Conservation (phyloP, 2,329 filamentous ascomycete genomes). For the Fusarium anthophilum region DNA sequence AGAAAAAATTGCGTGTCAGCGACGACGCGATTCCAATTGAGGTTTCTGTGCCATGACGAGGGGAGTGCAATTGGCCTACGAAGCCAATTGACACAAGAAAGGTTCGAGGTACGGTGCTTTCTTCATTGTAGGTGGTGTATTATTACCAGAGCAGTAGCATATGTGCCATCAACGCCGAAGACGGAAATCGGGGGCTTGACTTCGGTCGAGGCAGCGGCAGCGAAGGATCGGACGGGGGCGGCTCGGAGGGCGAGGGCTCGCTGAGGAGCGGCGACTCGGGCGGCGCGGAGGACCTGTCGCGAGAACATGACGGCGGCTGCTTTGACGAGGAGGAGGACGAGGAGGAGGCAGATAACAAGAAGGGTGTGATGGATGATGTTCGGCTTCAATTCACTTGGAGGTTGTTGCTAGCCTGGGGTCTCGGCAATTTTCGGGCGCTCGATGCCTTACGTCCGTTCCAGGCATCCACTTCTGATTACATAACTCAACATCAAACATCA, state of each 20-base stretch:
- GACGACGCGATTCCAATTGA: conserved; percentile 39
- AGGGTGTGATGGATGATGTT: conserved; percentile 31
- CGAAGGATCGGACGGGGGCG: conserved; percentile 78
- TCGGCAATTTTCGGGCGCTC: conserved; percentile 55
- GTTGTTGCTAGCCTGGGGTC: conserved; percentile 44
- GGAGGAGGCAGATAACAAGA: conserved; percentile 17
- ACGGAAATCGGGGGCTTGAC: conserved; percentile 88
- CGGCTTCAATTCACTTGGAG: conserved; percentile 45
- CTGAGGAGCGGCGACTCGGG: conserved; percentile 68
- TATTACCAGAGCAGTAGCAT: conserved; percentile 99
- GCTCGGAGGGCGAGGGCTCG: conserved; percentile 55
- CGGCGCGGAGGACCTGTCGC: conserved; percentile 67
- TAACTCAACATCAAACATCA: conserved; percentile 32
- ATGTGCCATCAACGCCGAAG: conserved; percentile 97
- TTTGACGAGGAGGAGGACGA: conserved; percentile 10
- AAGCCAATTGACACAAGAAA: conserved; percentile 33
- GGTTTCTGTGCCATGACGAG: conserved; percentile 27
- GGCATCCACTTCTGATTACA: conserved; percentile 51
- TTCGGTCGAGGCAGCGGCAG: conserved; percentile 74
- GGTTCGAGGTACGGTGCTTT: background rate
- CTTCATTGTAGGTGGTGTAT: conserved; percentile 47
- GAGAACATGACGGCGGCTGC: conserved; percentile 61
- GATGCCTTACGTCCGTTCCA: conserved; percentile 50
- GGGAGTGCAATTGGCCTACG: conserved; percentile 16
- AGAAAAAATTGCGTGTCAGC: conserved; percentile 40